Percentiles rank a stretch among this genome's conserved stretches.
Conservation (phyloP, 2,329 filamentous ascomycete species). For the Cladosporium sp. region DNA sequence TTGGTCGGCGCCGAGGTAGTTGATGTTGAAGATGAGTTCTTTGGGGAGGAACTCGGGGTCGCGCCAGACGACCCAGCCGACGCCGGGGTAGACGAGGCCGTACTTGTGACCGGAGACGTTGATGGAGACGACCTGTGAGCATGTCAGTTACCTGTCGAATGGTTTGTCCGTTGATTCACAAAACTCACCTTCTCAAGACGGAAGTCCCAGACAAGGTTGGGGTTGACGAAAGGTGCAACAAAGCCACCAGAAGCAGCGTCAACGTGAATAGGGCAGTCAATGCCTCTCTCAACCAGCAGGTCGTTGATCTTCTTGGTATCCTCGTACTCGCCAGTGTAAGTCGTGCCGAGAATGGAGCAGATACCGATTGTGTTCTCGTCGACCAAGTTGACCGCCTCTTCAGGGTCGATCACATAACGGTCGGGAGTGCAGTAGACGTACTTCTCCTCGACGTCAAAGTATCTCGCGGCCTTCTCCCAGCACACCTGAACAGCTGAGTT, state of each 20-base stretch:
- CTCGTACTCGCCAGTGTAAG: conserved; percentile 94
- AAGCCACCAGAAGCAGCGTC: conserved; percentile 91
- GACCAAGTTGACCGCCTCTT: conserved; percentile 57
- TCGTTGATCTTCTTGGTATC: conserved; percentile 91
- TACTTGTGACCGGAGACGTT: conserved; percentile 94
- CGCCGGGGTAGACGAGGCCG: conserved; percentile 76
- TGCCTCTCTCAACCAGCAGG: conserved; percentile 66
- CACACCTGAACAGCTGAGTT: conserved; percentile 93
- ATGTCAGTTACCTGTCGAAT: background rate
- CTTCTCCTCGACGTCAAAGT: conserved; percentile 79
- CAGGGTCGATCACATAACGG: conserved; percentile 61
- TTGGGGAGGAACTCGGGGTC: conserved; percentile 76
- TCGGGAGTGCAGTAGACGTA: conserved; percentile 61
- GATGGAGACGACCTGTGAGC: conserved; percentile 70
- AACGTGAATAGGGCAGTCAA: conserved; percentile 87
- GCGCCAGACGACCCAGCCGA: conserved; percentile 92
- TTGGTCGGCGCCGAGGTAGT: conserved; percentile 94
- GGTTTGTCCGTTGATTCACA: background rate
- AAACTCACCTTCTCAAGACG: conserved; percentile 59
- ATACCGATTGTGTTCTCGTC: conserved; percentile 83
- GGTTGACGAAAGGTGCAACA: conserved; percentile 84
- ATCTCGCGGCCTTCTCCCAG: conserved; percentile 73
- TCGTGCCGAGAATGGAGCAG: conserved; percentile 84
- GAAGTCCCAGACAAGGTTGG: conserved; percentile 87
- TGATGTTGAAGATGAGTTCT: conserved; percentile 98